Percentiles rank a stretch among this genome's conserved stretches.
Evolutionary conservation across 2,329 filamentous ascomycete genomes (phyloP).

Genomic region (Diaporthe sp.): DNA sequence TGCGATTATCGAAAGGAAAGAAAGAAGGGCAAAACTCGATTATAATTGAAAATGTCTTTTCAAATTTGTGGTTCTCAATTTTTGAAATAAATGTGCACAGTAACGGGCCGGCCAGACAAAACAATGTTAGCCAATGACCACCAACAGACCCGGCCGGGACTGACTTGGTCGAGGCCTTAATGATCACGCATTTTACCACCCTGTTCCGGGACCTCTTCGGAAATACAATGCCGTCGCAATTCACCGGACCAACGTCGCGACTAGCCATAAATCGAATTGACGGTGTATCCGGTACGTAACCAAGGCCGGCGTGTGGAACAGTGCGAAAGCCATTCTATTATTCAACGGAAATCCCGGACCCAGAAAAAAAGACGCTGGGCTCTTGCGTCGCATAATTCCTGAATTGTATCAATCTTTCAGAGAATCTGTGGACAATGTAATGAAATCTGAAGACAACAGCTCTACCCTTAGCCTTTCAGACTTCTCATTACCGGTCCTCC

Average conservation of each 20-base stretch:
- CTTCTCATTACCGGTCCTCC: background rate
- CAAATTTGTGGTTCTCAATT: background rate
- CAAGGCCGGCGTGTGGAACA: background rate
- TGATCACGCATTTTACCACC: background rate
- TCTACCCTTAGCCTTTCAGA: background rate
- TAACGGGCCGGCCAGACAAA: too few species aligned
- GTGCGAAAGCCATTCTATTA: too few species aligned
- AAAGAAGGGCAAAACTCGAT: background rate
- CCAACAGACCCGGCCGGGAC: background rate
- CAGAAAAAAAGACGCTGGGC: too few species aligned
- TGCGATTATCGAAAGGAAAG: accelerated
- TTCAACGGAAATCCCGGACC: too few species aligned
- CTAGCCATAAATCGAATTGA: too few species aligned
- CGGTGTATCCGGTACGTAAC: background rate
- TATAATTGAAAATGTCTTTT: background rate
- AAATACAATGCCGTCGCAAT: background rate
- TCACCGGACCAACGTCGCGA: background rate
- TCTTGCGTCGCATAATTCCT: background rate
- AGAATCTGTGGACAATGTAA: background rate
- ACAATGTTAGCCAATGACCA: background rate
- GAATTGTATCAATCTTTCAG: too few species aligned
- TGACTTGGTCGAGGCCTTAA: too few species aligned
- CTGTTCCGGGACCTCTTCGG: background rate
- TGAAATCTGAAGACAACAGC: background rate
- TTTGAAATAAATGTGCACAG: too few species aligned